phyloP scores from a whole-genome alignment of 768 basidiomycete species.

The Collybiopsis luxurians region DNA sequence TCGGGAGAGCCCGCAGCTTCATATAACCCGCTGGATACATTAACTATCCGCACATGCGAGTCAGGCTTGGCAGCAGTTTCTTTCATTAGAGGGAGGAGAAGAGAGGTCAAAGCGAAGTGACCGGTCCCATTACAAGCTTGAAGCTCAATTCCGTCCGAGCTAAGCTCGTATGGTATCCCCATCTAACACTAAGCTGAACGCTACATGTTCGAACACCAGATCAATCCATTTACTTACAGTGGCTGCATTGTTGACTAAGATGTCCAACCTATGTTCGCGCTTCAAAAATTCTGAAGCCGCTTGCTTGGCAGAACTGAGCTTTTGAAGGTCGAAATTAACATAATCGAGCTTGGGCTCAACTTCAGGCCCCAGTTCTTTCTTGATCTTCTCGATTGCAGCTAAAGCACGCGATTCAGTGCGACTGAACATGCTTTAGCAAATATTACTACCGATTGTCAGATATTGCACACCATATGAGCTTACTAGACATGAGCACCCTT shows the following conservation, averaged over 20 bases:
- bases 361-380: neutral
- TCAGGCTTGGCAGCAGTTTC: constrained; percentile 1
- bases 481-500: constrained; percentile 10
- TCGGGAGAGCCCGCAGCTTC: neutral
- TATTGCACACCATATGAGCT: neutral
- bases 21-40: neutral
- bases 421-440: neutral
- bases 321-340: constrained; percentile 8
- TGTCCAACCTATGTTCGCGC: constrained; percentile 10
- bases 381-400: constrained; percentile 7
- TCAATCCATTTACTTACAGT: constrained; percentile 4
- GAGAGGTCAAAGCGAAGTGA: neutral
- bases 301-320: constrained; percentile 3
- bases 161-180: neutral
- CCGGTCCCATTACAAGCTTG: neutral
- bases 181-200: too few species aligned
- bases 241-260: constrained; percentile 10
- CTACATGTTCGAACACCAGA: too few species aligned
- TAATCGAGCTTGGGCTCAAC: neutral
- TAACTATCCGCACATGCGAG: constrained; percentile 8
- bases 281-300: constrained; percentile 8
- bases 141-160: constrained; percentile 2
- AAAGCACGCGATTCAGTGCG: constrained; percentile 3
- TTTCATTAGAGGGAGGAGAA: constrained; percentile 7
- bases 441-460: neutral